A percentile compares a stretch with the other conserved stretches of the same genome.
These are phyloP conservation scores for Picea abies DNA, from an alignment of 83 land plant species.

Conservation along the genomic window DNA sequence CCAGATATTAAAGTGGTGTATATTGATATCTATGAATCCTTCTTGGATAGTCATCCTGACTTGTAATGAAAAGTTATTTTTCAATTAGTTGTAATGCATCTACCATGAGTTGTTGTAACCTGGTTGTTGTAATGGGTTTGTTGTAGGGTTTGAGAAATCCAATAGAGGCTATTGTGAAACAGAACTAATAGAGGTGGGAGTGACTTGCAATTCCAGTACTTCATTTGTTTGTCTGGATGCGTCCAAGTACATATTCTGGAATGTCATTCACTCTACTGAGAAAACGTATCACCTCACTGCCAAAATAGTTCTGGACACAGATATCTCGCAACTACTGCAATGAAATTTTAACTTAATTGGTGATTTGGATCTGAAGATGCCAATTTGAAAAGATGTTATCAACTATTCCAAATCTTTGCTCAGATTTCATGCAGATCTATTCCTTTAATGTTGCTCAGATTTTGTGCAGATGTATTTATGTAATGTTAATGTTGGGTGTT, in stretches of 20 bases:
- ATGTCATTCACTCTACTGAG: conserved; percentile 49
- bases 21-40: conserved; percentile 15
- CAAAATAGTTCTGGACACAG: background rate
- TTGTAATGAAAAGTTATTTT: background rate
- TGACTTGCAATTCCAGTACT: conserved; percentile 29
- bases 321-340: background rate
- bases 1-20: conserved; percentile 20
- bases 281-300: conserved; percentile 20
- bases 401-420: no score
- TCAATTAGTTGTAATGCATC: background rate
- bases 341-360: no score
- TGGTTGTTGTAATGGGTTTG: background rate
- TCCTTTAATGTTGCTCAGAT: no score
- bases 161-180: conserved; percentile 52
- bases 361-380: no score
- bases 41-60: no score
- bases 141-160: conserved; percentile 40
- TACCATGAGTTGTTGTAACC: background rate
- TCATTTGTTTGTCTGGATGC: conserved; percentile 36
- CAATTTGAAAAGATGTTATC: no score
- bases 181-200: conserved; percentile 30
- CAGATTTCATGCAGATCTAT: no score
- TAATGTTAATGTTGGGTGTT: no score
- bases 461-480: no score
- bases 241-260: conserved; percentile 57